phyloP scores from a whole-genome alignment of 2,329 filamentous ascomycete species.

The Pseudogymnoascus sp. region DNA sequence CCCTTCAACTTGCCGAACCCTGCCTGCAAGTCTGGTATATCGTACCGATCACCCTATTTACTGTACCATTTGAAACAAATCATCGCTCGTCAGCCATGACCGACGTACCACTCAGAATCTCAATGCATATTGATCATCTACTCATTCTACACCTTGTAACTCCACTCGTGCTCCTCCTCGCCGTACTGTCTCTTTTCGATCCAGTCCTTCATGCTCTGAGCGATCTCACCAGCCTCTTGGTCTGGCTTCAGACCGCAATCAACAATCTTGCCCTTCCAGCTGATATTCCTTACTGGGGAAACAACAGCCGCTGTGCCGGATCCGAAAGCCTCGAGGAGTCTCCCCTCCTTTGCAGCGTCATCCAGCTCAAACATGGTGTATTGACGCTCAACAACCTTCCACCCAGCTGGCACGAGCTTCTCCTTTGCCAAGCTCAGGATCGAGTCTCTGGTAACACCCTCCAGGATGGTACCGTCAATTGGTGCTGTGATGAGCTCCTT shows the following conservation, averaged over 20 bases:
- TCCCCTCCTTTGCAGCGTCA: constrained; percentile 74
- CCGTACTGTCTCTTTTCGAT: constrained; percentile 95
- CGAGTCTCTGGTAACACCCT: constrained; percentile 89
- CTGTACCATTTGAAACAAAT: not conserved
- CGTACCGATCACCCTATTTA: not conserved
- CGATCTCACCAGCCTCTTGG: constrained; percentile 82
- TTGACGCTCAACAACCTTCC: constrained; percentile 82
- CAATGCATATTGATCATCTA: not conserved
- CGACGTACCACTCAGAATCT: not conserved
- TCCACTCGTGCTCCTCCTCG: constrained; percentile 88
- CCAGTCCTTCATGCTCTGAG: constrained; percentile 87
- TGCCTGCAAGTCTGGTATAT: constrained; percentile 6
- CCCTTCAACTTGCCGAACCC: not conserved
- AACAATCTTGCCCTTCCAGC: constrained; percentile 76
- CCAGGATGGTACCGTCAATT: constrained; percentile 90
- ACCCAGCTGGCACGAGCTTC: constrained; percentile 75
- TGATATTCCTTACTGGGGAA: constrained; percentile 80
- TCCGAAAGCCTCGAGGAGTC: constrained; percentile 88
- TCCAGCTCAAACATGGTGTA: constrained; percentile 83
- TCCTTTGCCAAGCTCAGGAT: constrained; percentile 82
- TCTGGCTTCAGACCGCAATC: constrained; percentile 74
- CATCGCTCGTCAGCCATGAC: not conserved
- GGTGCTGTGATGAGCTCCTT: constrained; percentile 93
- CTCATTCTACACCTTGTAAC: constrained; percentile 42
- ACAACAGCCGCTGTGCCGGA: constrained; percentile 92